Evolutionary conservation across 352 stramenopile genomes (phyloP), one percentile per base, ranked within the genome.

Genomic region (Globisporangium canariense): DNA sequence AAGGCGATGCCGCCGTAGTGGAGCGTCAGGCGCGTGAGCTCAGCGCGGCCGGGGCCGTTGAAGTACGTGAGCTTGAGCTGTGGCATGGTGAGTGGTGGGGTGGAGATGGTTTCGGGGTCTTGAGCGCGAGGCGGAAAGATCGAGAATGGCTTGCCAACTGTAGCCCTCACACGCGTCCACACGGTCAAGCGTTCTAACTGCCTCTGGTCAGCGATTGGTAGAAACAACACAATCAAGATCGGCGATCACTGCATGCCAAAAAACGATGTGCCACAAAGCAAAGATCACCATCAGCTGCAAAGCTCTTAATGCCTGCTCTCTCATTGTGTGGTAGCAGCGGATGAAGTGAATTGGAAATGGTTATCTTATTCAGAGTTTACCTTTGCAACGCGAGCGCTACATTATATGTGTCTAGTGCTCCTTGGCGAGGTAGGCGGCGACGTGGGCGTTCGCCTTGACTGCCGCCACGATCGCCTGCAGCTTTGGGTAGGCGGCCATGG

Each of bases 31-130:
- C 88, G 84, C 6, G 79, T 75, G 32, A 88, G 64, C 73, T 94
- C 88, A 0, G 66, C 86, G 36, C 79, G 81, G 3, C 75, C 86
- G 0, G 70, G 14, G 36, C 71, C 59, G 43, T 75, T 58, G 55
- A 94, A 93, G 73, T 96, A 96, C 49, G 74, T 90, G 38, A 94
- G 66, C 77, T 88, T 86, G 53, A 90, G 60, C n/a, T 72, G 64
- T 22, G 67, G 49, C 25, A 55, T 40, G 13, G 50, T 54, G 47
- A 36, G 4, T 14, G 10, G 28, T 38, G 47, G 47, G n/a, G 20
- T 36, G 47, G 20, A 9, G 20, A 0, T 38, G 25, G 11, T 38
- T 25, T 55, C 38, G 49, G 18, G 22, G 11, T 55, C 13, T 40
- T 25, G 50, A 3, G 43, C 43, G 14, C 18, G 14, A 25, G 16